These are phyloP conservation scores for Cryptosporidium viatorum DNA, from an alignment of 169 alveolate species.

Conservation along the genomic window DNA sequence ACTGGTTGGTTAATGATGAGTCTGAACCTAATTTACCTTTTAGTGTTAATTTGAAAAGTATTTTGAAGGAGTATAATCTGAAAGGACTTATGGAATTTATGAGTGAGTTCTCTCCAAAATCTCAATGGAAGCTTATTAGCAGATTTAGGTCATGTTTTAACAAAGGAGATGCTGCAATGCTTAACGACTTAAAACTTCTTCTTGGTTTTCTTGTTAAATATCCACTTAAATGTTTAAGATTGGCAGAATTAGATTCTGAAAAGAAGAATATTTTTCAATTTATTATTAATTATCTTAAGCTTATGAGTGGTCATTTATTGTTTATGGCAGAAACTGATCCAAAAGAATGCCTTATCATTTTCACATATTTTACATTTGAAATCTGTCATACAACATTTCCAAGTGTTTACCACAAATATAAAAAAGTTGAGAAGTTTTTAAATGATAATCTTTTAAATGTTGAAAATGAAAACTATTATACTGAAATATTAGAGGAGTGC, in stretches of 20 bases:
- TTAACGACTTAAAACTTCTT: constrained; percentile 52
- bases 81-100: constrained; percentile 11
- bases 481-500: constrained; percentile 54
- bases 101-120: constrained; percentile 38
- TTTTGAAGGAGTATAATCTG: constrained; percentile 5
- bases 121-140: constrained; percentile 61
- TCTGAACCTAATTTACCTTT: constrained; percentile 22
- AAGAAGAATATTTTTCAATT: background rate
- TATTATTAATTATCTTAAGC: constrained; percentile 23
- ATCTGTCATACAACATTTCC: constrained; percentile 65
- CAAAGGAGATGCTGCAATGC: constrained; percentile 44
- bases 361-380: constrained; percentile 46
- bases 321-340: constrained; percentile 53
- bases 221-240: constrained; percentile 16
- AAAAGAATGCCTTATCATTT: constrained; percentile 35
- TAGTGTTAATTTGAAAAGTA: constrained; percentile 19
- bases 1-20: constrained; percentile 58
- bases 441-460: constrained; percentile 14
- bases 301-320: constrained; percentile 52
- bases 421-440: constrained; percentile 27
- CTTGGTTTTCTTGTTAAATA: constrained; percentile 39
- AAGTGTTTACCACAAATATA: background rate
- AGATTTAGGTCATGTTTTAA: constrained; percentile 62
- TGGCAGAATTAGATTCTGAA: background rate
- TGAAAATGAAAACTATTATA: constrained; percentile 39